phyloP scores from a whole-genome alignment of 164 flowering plant genomes.

The Tinospora cordifolia region DNA sequence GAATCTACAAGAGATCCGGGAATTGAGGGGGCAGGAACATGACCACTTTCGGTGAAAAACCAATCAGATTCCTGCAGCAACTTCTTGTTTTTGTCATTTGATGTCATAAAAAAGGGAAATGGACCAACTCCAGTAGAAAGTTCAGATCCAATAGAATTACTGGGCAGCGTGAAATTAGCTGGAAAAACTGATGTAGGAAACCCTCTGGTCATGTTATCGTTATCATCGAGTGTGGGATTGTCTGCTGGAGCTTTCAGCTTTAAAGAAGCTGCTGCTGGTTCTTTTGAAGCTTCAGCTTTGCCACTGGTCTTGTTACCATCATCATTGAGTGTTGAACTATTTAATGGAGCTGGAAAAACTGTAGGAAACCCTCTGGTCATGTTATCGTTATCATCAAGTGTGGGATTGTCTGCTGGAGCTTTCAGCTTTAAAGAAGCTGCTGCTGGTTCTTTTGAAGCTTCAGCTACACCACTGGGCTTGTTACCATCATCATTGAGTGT shows the following conservation, averaged over 20 bases:
- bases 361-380: neutral
- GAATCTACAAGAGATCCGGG: neutral
- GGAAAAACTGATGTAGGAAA: conserved; percentile 6
- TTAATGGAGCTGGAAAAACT: neutral
- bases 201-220: conserved; percentile 4
- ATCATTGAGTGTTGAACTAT: neutral
- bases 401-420: conserved; percentile 2
- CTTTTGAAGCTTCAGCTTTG: no score
- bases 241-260: no score
- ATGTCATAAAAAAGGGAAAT: neutral
- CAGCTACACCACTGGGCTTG: no score
- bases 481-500: neutral
- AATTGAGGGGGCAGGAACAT: neutral
- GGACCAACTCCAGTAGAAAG: neutral
- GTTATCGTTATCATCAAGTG: neutral
- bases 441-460: no score
- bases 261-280: no score
- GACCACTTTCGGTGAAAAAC: neutral
- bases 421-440: no score
- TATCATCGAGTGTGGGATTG: neutral
- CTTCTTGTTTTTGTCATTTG: conserved; percentile 8
- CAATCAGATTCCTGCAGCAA: conserved; percentile 5
- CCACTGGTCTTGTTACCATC: no score
- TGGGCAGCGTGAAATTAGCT: conserved; percentile 3
- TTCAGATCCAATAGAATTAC: neutral